Conservation (phyloP, 331 rosid species). For the Pyracantha coccinea region DNA sequence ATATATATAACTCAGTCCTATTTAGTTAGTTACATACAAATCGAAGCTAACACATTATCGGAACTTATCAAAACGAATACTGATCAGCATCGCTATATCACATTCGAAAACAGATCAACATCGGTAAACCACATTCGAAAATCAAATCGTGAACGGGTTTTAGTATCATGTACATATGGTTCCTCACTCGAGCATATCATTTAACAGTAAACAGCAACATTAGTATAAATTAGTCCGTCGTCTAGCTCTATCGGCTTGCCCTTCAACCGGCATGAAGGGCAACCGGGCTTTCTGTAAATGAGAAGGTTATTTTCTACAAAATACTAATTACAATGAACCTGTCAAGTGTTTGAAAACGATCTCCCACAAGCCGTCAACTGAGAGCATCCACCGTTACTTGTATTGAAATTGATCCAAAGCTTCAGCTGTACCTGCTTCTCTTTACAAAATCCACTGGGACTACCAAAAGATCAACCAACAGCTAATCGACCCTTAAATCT, state of each 20-base stretch:
- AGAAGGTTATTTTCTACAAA: slow-evolving; percentile 1
- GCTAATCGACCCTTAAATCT: not conserved
- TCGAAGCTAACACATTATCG: too few species aligned
- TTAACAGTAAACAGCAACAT: not conserved
- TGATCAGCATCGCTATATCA: not conserved
- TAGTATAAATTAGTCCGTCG: not conserved
- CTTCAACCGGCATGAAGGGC: not conserved
- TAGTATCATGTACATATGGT: not conserved
- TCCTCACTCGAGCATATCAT: not conserved
- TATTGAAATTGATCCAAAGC: slow-evolving; percentile 15
- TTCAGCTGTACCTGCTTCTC: slow-evolving; percentile 8
- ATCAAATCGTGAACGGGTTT: not conserved
- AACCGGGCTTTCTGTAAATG: not conserved
- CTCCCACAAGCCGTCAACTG: slow-evolving; percentile 18
- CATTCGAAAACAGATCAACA: too few species aligned
- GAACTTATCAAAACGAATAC: not conserved
- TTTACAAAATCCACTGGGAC: slow-evolving; percentile 9
- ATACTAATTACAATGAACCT: slow-evolving; percentile 4
- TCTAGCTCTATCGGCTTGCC: not conserved
- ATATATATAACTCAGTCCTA: not conserved
- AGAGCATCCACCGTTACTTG: slow-evolving; percentile 8
- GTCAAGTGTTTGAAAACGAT: slow-evolving; percentile 7
- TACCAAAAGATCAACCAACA: slow-evolving; percentile 13
- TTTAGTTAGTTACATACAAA: not conserved
- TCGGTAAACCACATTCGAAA: too few species aligned